These are phyloP conservation scores for Globomyces pollinis-pini DNA, from an alignment of 192 early-diverging fungal genomes.

Conservation along the genomic window DNA sequence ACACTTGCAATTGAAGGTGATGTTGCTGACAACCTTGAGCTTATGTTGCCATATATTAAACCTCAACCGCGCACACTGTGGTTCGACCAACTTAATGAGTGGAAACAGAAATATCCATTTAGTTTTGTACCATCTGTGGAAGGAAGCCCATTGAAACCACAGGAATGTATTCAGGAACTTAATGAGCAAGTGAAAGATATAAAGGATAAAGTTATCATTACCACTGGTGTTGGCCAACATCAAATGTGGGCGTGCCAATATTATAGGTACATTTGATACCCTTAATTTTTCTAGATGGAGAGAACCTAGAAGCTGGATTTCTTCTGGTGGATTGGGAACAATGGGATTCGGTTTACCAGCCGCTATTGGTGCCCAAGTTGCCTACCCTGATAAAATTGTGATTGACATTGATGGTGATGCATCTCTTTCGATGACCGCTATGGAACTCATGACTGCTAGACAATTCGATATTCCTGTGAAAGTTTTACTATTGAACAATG, in stretches of 20 bases:
- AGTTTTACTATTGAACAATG: slow-evolving; percentile 94
- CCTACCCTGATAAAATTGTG: slow-evolving; percentile 84
- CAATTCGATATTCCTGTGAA: slow-evolving; percentile 97
- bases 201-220: slow-evolving; percentile 89
- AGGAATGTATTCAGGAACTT: slow-evolving; percentile 90
- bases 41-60: slow-evolving; percentile 72
- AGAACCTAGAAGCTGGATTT: slow-evolving; percentile 78
- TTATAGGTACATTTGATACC: too few species aligned
- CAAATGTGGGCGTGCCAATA: slow-evolving; percentile 99
- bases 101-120: slow-evolving; percentile 94
- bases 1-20: slow-evolving; percentile 92
- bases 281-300: slow-evolving; percentile 50
- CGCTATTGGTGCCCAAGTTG: slow-evolving; percentile 97
- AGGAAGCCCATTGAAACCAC: slow-evolving; percentile 73
- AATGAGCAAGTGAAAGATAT: slow-evolving; percentile 70
- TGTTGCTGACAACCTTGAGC: slow-evolving; percentile 76
- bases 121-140: slow-evolving; percentile 56
- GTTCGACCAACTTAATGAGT: slow-evolving; percentile 71
- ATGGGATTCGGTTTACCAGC: slow-evolving; percentile 98
- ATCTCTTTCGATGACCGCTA: slow-evolving; percentile 96
- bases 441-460: slow-evolving; percentile 96
- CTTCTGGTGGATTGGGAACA: slow-evolving; percentile 95
- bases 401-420: slow-evolving; percentile 99
- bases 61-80: slow-evolving; percentile 65
- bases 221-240: slow-evolving; percentile 97